These are phyloP conservation scores for Colletotrichum sp. DNA, from an alignment of 2,329 filamentous ascomycete genomes.

Conservation along the genomic window DNA sequence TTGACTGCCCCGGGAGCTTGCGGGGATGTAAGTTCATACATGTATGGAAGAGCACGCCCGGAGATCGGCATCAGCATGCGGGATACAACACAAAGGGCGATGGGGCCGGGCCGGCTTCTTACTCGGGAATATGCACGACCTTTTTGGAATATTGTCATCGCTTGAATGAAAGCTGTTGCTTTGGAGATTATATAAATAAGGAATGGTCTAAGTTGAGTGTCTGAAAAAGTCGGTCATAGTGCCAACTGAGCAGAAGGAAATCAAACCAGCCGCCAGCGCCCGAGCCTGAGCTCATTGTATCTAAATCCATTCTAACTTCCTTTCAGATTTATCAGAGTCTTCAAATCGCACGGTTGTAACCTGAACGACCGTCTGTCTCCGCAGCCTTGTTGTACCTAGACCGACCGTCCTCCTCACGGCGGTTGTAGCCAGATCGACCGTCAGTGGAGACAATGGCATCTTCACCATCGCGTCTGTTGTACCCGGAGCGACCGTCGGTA, in stretches of 20 bases:
- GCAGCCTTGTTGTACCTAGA: not conserved
- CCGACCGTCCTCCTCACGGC: not conserved
- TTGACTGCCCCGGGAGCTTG: not conserved
- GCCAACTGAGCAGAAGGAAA: not conserved
- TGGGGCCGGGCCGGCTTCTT: not conserved
- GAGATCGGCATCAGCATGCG: not conserved
- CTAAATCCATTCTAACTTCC: not conserved
- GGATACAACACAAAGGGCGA: not conserved
- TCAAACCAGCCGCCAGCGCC: not conserved
- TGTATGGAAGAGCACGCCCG: not conserved
- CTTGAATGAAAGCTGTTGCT: not conserved
- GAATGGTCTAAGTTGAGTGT: not conserved
- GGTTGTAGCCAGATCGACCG: not conserved
- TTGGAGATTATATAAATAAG: not conserved
- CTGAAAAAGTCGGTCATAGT: not conserved
- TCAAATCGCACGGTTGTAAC: not conserved
- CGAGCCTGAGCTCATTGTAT: not conserved
- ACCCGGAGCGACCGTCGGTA: not conserved
- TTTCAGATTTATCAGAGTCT: not conserved
- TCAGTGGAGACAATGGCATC: not conserved
- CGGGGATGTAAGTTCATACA: not conserved
- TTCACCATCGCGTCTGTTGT: not conserved
- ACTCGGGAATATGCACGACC: not conserved
- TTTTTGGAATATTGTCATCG: not conserved
- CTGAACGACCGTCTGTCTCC: not conserved